Evolutionary conservation across 306 rosid species (phyloP).

Genomic region (Casuarina equisetifolia): DNA sequence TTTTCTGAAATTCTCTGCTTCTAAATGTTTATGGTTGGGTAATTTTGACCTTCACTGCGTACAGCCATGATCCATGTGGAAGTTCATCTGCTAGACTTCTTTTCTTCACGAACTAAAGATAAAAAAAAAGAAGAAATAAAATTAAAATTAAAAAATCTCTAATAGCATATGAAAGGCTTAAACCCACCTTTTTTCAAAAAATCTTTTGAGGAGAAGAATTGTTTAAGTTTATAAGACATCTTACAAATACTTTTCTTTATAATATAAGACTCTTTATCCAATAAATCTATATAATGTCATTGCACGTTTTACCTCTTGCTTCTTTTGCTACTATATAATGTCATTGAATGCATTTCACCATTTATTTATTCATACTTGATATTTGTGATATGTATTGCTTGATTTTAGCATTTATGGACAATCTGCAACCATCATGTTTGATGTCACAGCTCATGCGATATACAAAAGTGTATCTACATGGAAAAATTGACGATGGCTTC

Average conservation of each 20-base stretch:
- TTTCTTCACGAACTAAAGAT: conserved; percentile 31
- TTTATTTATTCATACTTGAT: background rate
- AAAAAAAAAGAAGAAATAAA: too few species aligned
- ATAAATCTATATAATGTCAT: too few species aligned
- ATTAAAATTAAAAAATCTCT: too few species aligned
- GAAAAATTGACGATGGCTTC: background rate
- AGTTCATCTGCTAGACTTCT: conserved; percentile 34
- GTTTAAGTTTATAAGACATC: too few species aligned
- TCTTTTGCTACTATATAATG: too few species aligned
- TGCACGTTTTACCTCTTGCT: too few species aligned
- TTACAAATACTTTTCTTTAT: too few species aligned
- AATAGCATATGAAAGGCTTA: too few species aligned
- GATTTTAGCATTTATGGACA: conserved; percentile 35
- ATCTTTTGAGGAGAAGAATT: too few species aligned
- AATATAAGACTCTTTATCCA: too few species aligned
- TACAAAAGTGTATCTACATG: conserved; percentile 39
- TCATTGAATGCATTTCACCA: background rate
- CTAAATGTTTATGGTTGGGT: background rate
- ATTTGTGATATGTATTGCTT: background rate
- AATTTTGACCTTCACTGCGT: background rate
- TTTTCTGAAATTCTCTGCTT: background rate
- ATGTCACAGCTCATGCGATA: conserved; percentile 36
- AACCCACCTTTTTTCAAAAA: too few species aligned
- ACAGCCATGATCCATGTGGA: conserved; percentile 32
- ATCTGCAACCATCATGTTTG: conserved; percentile 41